Base-by-base conservation (phyloP, 306 rosid genomes). In the Lithocarpus polystachyus region DNA sequence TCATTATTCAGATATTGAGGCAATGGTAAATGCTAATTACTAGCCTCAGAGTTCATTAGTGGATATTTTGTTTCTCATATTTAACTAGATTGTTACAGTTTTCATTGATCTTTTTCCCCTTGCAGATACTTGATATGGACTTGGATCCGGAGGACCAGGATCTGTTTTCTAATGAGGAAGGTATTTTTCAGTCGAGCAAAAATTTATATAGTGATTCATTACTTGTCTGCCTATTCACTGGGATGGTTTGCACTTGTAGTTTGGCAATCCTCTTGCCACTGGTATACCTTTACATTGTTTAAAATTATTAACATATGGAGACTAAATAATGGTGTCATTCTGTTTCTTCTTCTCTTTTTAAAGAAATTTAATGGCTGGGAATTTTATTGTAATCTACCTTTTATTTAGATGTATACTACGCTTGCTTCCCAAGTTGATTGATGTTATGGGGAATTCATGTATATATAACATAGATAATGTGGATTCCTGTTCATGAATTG, bases 91-190 rank as follows among this genome's bases (percentile, higher is more conserved):
- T 71, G 65, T 56, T 23, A 20, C 56, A 61, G 20, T 52, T 73
- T 59, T 67, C 76, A 45, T 53, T 54, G 40, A 64, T 52, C 14
- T 72, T 53, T 56, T 51, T 67, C 70, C 72, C 74, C 71, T 75
- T 80, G 80, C 92, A 96, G 99, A 82, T 96, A 82, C 97, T 93
- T 90, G 97, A 93, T 80, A 91, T 87, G 99, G 99, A 96, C 81
- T 88, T 96, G 89, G 96, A 90, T 81, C 97, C 96, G 57, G 92
- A 89, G 87, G 97, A 86, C 76, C 91, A 82, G 35, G 92, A 90
- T 80, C 76, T 87, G 40, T 82, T 22, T 84, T 69, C 80, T 56
- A 73, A 84, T 51, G 94, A 89, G 80, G 94, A 93, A 91, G 99
- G 98, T 96, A 92, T 78, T 78, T 19, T 73, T 61, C 61, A 17